Conservation (phyloP, 371 early-diverging fungal genomes). For the Mucor piriformis region DNA sequence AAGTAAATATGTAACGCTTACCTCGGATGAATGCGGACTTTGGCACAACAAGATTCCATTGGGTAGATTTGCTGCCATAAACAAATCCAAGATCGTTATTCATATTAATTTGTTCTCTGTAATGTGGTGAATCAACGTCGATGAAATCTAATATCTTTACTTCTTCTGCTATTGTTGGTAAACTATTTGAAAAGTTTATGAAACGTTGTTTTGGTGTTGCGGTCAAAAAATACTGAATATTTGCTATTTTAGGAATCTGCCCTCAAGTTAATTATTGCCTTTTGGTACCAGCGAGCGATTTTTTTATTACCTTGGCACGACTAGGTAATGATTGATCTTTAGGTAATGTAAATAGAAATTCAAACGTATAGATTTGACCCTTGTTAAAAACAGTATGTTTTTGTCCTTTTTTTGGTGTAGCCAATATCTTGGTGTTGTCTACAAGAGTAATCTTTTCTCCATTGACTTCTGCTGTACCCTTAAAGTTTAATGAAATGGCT, state of each 20-base stretch:
- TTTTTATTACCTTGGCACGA: conserved; percentile 1
- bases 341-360: conserved; percentile 20
- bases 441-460: conserved; percentile 14
- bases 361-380: not conserved
- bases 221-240: conserved; percentile 11
- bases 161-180: not conserved
- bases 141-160: conserved; percentile 15
- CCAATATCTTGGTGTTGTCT: conserved; percentile 5
- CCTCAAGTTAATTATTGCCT: not conserved
- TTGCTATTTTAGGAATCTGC: conserved; percentile 24
- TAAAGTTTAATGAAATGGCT: conserved; percentile 11
- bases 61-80: conserved; percentile 8
- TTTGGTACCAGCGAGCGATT: not conserved
- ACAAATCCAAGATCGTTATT: conserved; percentile 16
- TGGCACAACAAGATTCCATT: conserved; percentile 8
- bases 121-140: conserved; percentile 5
- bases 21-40: conserved; percentile 22
- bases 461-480: conserved; percentile 12
- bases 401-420: conserved; percentile 5
- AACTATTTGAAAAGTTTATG: conserved; percentile 9
- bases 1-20: not conserved
- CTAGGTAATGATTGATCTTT: conserved; percentile 16
- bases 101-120: not conserved
- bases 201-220: conserved; percentile 25
- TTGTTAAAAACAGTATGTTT: conserved; percentile 12